Conservation (phyloP, 495 filamentous ascomycete genomes). For the Extremus antarcticus region DNA sequence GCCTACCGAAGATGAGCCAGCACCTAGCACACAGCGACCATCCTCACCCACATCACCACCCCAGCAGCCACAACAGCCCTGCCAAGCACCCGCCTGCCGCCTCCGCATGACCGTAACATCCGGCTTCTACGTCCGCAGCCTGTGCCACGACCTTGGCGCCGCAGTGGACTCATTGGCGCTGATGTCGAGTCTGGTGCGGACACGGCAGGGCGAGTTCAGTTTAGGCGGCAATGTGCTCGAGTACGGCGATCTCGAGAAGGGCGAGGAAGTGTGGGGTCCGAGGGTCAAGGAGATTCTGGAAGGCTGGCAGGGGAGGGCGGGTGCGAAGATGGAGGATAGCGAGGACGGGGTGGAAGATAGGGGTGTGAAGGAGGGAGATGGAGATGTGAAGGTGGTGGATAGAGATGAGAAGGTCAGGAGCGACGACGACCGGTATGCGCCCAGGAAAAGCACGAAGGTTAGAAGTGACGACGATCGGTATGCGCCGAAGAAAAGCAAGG, state of each 20-base stretch:
- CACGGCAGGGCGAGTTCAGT: slow-evolving; percentile 67
- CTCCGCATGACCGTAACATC: slow-evolving; percentile 88
- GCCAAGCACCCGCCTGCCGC: slow-evolving; percentile 56
- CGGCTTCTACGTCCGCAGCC: slow-evolving; percentile 91
- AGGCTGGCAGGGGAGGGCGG: slow-evolving; percentile 41
- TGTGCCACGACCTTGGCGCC: slow-evolving; percentile 83
- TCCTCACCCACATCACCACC: not conserved
- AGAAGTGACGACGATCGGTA: no score
- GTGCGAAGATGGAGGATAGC: not conserved
- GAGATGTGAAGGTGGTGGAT: no score
- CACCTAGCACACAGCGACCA: not conserved
- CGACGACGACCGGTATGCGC: no score
- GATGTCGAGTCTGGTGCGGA: slow-evolving; percentile 77
- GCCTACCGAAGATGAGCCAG: not conserved
- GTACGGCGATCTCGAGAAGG: slow-evolving; percentile 65
- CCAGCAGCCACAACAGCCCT: slow-evolving; percentile 25
- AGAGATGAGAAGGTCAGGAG: no score
- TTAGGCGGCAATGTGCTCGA: slow-evolving; percentile 66
- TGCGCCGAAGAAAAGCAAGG: no score
- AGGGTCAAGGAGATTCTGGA: slow-evolving; percentile 56
- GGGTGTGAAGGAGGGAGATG: no score
- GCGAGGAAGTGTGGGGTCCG: slow-evolving; percentile 74
- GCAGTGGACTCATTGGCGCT: slow-evolving; percentile 69
- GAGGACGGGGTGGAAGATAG: no score
- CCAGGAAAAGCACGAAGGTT: no score